phyloP scores from a whole-genome alignment of 2,329 filamentous ascomycete species.

The Aciculosporium take region DNA sequence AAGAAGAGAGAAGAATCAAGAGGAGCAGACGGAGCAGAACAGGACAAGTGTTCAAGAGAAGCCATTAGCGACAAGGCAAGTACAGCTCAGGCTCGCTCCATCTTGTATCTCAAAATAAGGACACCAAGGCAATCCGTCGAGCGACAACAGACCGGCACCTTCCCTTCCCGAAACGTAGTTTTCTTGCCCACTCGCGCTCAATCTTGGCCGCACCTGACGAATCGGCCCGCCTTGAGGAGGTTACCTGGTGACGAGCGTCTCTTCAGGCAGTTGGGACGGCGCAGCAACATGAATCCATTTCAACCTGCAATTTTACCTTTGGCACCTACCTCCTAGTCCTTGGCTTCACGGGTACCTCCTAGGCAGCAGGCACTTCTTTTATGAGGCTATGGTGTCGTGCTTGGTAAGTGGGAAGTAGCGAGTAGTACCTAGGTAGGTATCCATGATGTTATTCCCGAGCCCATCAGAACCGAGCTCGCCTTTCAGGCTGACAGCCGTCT shows the following conservation, averaged over 20 bases:
- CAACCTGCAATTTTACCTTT: no score
- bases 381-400: no score
- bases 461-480: not conserved
- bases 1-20: slow-evolving; percentile 1
- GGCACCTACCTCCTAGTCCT: no score
- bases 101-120: not conserved
- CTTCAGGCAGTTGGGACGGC: not conserved
- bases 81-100: not conserved
- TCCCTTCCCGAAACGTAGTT: not conserved
- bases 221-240: no score
- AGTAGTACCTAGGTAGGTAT: no score
- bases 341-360: no score
- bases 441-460: no score
- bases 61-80: slow-evolving; percentile 1
- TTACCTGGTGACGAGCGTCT: not conserved
- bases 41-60: not conserved
- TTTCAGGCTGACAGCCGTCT: slow-evolving; percentile 7
- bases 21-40: not conserved
- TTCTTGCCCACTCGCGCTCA: not conserved
- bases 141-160: not conserved
- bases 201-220: not conserved
- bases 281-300: not conserved
- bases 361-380: no score
- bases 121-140: not conserved
- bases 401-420: no score